Base-by-base conservation (phyloP, 2,329 filamentous ascomycete species). In the Cordyceps pruinosa region DNA sequence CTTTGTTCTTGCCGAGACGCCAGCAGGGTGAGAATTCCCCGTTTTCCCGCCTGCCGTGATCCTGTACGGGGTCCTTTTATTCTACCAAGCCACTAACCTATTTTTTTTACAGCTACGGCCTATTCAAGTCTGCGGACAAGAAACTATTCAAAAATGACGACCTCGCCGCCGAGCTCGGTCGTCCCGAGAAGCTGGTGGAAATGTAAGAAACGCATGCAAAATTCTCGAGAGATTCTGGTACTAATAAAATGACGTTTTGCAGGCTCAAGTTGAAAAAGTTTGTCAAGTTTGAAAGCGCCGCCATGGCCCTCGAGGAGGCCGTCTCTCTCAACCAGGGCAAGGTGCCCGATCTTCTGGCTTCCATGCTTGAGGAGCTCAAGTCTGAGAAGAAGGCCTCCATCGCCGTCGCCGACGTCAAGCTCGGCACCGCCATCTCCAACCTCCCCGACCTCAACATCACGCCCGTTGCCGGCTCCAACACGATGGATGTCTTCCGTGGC, bases 51-150 rank as follows among this genome's bases (percentile, higher is more conserved):
- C 26, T 42, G 28, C n/a, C n/a, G n/a, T n/a, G 48, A 23, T 34
- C 41, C 58, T 41, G 48, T 49, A 30, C 49, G 26, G 46, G 41
- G 50, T 55, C n/a, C 21, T 46, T 47, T 48, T n/a, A n/a, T 26
- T 51, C 12, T 26, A 34, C 39, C 19, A 55, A 45, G 57, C 46
- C 13, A 61, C 72, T 74, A 69, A 70, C 69, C 69, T 63, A 62
- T 60, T 41, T 21, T 53, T 19, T 61, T 58, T 63, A 65, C 66
- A 96, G 94, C 73, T 97, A 97, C 79, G 94, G 92, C 75, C 85
- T 99, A 73, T 91, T 99, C 80, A 97, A 99, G 82, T 89, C 93
- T 67, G 90, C 92, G 74, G 93, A 97, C 83, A 97, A 97, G 85
- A 97, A 97, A 81, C 83, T 97, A 59, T 81, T 99, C 64, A 94